phyloP scores from a whole-genome alignment of 805 yeast genomes.

The Lachancea mirantina region DNA sequence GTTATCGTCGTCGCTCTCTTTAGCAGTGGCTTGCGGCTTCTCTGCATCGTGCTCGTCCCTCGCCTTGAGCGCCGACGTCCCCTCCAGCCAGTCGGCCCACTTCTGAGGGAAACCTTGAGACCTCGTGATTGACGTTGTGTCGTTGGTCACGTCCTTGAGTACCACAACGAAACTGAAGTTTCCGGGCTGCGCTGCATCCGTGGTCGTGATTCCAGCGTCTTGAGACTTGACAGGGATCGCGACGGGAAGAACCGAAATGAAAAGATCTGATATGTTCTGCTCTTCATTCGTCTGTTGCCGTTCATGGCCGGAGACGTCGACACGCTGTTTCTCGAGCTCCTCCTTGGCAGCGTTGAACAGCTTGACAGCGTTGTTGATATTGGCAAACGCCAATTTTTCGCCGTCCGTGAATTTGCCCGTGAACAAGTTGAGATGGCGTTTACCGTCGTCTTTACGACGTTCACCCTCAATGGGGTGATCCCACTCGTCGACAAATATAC shows the following conservation, averaged over 20 bases:
- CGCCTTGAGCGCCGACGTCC: conserved; percentile 13
- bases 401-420: conserved; percentile 76
- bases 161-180: conserved; percentile 72
- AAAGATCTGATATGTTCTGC: conserved; percentile 48
- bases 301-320: conserved; percentile 13
- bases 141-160: conserved; percentile 72
- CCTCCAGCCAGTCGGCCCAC: conserved; percentile 88
- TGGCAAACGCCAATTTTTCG: conserved; percentile 81
- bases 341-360: conserved; percentile 30
- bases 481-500: conserved; percentile 50
- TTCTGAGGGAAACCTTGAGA: conserved; percentile 86
- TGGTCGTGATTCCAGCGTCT: conserved; percentile 28
- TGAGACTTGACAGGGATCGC: conserved; percentile 26
- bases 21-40: conserved; percentile 21
- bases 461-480: conserved; percentile 32
- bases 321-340: conserved; percentile 23
- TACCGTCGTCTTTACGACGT: conserved; percentile 12
- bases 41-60: conserved; percentile 33
- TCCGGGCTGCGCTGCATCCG: conserved; percentile 35
- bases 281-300: conserved; percentile 18
- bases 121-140: conserved; percentile 61
- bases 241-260: conserved; percentile 62
- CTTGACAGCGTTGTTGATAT: conserved; percentile 67
- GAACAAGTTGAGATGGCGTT: conserved; percentile 58
- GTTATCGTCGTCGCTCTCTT: conserved; percentile 24